Evolutionary conservation across 2,329 filamentous ascomycete genomes (phyloP).

Genomic region (Hypoxylon rubiginosum): DNA sequence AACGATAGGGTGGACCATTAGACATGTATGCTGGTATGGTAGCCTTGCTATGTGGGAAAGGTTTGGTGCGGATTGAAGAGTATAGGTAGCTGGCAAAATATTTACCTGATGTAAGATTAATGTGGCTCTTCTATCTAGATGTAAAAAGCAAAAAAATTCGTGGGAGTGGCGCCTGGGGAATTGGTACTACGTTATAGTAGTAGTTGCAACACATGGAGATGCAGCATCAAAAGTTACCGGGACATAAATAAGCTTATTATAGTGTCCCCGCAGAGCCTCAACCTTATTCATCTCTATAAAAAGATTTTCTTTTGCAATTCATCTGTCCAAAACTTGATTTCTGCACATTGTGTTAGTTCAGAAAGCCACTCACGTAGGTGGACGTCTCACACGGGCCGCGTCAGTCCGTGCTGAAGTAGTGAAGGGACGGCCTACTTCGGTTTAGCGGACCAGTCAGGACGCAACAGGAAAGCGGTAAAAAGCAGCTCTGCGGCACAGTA

Average conservation of each 20-base stretch:
- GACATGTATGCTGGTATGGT: background rate
- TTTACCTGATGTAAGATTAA: background rate
- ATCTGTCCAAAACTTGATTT: background rate
- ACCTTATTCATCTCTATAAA: background rate
- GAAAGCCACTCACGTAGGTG: background rate
- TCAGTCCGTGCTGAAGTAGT: no score
- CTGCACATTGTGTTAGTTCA: background rate
- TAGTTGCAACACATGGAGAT: background rate
- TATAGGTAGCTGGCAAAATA: no score
- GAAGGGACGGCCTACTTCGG: background rate
- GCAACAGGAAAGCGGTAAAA: background rate
- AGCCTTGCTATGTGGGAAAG: background rate
- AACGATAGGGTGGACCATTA: no score
- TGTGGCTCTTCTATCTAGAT: background rate
- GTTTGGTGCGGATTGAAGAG: background rate
- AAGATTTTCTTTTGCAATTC: background rate
- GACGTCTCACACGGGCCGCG: background rate
- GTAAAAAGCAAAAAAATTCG: background rate
- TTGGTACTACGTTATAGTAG: background rate
- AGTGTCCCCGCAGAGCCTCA: background rate
- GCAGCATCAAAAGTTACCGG: background rate
- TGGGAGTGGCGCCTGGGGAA: background rate
- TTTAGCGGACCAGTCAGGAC: background rate
- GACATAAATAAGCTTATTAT: conserved; percentile 1
- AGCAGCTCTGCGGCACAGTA: background rate